Evolutionary conservation across 805 yeast species (phyloP), one percentile per base, ranked within the genome.

Genomic region (Saccharomycopsis sp.): DNA sequence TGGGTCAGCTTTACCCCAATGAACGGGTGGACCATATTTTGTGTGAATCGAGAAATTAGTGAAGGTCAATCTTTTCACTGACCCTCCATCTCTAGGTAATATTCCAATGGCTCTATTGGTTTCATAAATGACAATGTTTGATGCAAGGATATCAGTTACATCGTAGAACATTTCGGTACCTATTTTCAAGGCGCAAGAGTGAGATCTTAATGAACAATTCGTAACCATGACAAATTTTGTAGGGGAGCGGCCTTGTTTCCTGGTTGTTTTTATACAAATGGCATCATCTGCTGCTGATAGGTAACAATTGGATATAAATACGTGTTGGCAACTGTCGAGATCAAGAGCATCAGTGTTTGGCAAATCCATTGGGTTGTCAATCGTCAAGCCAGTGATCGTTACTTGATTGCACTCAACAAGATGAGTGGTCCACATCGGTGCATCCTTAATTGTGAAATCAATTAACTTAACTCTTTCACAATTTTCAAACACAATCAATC

Each of bases 361-460:
- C 44, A 44, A 44, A 16, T 44, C 48, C 44, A 44, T 29, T 7
- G 40, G 17, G 32, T 44, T 44, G 19, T 44, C 48, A 28, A 44
- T 40, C 7, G 44, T 26, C 8, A 44, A 8, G 21, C 26, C n/a
- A 16, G 13, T 9, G n/a, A 44, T 27, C 5, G 6, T 24, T 11
- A 44, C 48, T 24, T 26, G 16, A 4, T 4, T 3, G 19, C 48
- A 40, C n/a, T 40, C 33, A 17, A 44, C 48, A 4, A 44, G 13
- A 33, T 44, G 48, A n/a, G 40, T 43, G 13, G 48, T 44, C 48
- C 48, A 44, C 48, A 44, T 44, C 3, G 48, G 48, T 4, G 48
- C 39, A 28, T 44, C 48, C 3, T n/a, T 23, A 21, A 44, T 40
- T 8, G 26, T 31, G 27, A 44, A 21, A 6, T 23, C 40, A 6